Conservation (phyloP, 306 rosid genomes). For the Sicyos edulis region DNA sequence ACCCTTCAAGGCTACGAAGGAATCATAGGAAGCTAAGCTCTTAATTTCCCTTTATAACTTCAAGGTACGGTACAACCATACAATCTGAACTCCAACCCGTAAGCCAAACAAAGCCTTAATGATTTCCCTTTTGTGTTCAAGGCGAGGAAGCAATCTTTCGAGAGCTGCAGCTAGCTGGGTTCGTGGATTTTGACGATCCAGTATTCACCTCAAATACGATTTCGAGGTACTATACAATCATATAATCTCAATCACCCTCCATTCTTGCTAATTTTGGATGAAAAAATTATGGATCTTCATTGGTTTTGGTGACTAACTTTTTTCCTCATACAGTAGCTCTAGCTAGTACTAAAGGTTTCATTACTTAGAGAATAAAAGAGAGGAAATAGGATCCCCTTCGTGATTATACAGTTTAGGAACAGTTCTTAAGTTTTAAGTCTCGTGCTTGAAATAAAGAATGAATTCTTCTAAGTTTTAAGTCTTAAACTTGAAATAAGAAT, state of each 20-base stretch:
- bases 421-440: neutral
- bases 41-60: conserved; percentile 4
- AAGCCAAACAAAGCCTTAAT: too few species aligned
- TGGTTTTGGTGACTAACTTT: neutral
- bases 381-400: neutral
- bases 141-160: neutral
- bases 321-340: neutral
- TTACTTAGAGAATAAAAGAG: neutral
- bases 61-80: conserved; percentile 4
- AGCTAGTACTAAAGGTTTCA: neutral
- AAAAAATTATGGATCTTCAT: neutral
- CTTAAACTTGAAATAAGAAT: neutral
- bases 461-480: too few species aligned
- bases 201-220: neutral
- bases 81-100: too few species aligned
- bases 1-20: conserved; percentile 49
- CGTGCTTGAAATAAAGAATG: too few species aligned
- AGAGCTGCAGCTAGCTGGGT: neutral
- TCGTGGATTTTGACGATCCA: conserved; percentile 4
- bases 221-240: neutral
- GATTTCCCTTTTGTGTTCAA: neutral
- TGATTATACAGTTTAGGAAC: neutral
- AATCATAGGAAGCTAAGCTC: conserved; percentile 49
- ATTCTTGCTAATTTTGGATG: neutral
- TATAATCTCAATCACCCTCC: neutral